Percentiles rank a stretch among this genome's conserved stretches.
phyloP scores from a whole-genome alignment of 495 filamentous ascomycete species.

The Aspergillus coremiiformis region DNA sequence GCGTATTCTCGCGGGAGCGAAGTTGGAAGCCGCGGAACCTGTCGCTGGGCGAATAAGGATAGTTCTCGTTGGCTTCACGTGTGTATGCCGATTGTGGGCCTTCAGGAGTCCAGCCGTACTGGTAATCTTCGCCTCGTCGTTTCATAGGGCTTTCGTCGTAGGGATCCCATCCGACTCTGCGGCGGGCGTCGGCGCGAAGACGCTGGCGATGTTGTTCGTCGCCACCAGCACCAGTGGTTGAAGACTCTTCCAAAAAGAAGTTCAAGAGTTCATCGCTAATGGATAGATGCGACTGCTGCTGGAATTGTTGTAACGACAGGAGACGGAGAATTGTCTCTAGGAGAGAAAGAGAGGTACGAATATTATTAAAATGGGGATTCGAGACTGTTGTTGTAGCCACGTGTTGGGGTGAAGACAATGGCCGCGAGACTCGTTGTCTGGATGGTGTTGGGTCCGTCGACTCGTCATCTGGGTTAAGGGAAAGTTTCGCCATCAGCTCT shows the following conservation, averaged over 20 bases:
- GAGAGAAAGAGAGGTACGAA: slow-evolving; percentile 82
- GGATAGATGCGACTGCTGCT: slow-evolving; percentile 84
- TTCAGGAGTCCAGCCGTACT: slow-evolving; percentile 32
- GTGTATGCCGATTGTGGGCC: slow-evolving; percentile 19
- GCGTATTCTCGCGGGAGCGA: slow-evolving; percentile 36
- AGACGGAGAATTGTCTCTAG: slow-evolving; percentile 92
- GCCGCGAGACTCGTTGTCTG: slow-evolving; percentile 3
- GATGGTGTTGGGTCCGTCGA: slow-evolving; percentile 19
- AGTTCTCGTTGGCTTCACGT: slow-evolving; percentile 19
- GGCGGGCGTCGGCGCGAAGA: slow-evolving; percentile 63
- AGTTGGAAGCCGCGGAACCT: slow-evolving; percentile 24
- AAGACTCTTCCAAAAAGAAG: slow-evolving; percentile 85
- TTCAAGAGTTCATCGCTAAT: slow-evolving; percentile 92
- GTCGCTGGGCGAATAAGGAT: slow-evolving; percentile 27
- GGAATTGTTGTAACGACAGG: slow-evolving; percentile 90
- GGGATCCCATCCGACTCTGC: slow-evolving; percentile 84
- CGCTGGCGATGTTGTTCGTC: slow-evolving; percentile 63
- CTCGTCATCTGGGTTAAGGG: slow-evolving; percentile 21
- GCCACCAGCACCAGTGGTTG: slow-evolving; percentile 62
- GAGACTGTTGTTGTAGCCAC: slow-evolving; percentile 29
- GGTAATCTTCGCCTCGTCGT: slow-evolving; percentile 54
- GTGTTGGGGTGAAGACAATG: slow-evolving; percentile 19
- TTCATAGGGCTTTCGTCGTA: slow-evolving; percentile 68
- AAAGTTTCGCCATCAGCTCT: slow-evolving; percentile 35
- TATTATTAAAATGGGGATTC: slow-evolving; percentile 40